These are phyloP conservation scores for Liriodendron chinense DNA, from an alignment of 164 flowering plant genomes.

Conservation along the genomic window DNA sequence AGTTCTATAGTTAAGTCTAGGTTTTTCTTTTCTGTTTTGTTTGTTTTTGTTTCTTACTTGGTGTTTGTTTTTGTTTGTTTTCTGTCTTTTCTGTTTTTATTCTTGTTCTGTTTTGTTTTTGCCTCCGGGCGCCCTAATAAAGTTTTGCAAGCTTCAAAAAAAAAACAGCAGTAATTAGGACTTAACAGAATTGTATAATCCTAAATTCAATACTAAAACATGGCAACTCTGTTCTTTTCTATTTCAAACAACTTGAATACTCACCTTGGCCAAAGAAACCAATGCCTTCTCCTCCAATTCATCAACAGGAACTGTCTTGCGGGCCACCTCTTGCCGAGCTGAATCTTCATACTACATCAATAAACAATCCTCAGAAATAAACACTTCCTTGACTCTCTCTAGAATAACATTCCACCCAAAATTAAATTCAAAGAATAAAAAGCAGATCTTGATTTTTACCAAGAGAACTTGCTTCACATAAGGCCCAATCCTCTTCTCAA, in stretches of 20 bases:
- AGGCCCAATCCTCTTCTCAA: constrained; percentile 59
- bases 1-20: too few relatives aligned
- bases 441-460: constrained; percentile 35
- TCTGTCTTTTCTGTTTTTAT: too few relatives aligned
- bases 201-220: not conserved
- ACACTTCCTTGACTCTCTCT: not conserved
- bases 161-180: not conserved
- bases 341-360: constrained; percentile 75
- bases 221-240: not conserved
- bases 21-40: too few relatives aligned
- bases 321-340: constrained; percentile 69
- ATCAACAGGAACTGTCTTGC: constrained; percentile 70
- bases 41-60: too few relatives aligned
- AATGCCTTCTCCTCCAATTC: constrained; percentile 93
- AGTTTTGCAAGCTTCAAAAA: too few relatives aligned
- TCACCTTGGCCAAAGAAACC: constrained; percentile 81
- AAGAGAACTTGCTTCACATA: constrained; percentile 57
- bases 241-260: not conserved
- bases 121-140: too few relatives aligned
- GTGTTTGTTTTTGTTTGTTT: too few relatives aligned
- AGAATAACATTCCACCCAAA: not conserved
- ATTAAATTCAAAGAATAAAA: not conserved
- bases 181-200: not conserved
- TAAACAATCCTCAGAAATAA: not conserved
- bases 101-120: too few relatives aligned